Base-by-base conservation (phyloP, 2,329 filamentous ascomycete genomes). In the Helotiales sp. region DNA sequence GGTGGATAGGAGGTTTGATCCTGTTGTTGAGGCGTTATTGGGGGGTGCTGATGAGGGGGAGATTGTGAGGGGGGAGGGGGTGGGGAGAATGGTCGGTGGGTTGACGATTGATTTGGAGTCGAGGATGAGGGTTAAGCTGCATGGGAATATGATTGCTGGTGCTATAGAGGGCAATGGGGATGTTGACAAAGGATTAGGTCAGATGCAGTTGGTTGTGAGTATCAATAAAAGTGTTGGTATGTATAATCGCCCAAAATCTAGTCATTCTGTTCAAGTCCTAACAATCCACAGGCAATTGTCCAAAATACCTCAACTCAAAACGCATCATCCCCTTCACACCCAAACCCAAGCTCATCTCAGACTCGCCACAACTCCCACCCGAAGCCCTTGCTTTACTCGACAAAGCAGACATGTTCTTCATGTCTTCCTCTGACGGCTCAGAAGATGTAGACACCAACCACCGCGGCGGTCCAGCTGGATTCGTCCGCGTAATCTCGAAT, bases 91-190 rank as follows among this genome's bases (percentile, higher is more conserved):
- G 77, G 80, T 92, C 37, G 84, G 88, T 24, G 90, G 84, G 0
- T 74, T 92, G 54, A 82, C 84, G 0, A 85, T 91, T 63, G 84
- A 93, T 72, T 79, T 93, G 1, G 86, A 88, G 74, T 87, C 83
- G 10, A 82, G 91, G 68, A 90, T 89, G 71, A 82, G 93, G 43
- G 87, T 93, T 37, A 96, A 96, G 80, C 77, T 95, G 13, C 87
- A 84, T 26, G 93, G 93, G 0, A 82, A 82, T 34, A 87, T 93
- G 83, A 76, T 91, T n/a, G 89, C 87, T 2, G 91, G 89, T 0
- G 83, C 85, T 1, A 76, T 89, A 2, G 79, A 80, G 11, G 69
- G 20, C 70, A 74, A 74, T 49, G 71, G 63, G 6, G 47, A 67
- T 50, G 70, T 57, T 37, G 63, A 72, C 11, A 57, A 57, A 34